A percentile compares a stretch with the other conserved stretches of the same genome.
phyloP scores from a whole-genome alignment of 2,329 filamentous ascomycete genomes.

The Xylariaceae sp. region DNA sequence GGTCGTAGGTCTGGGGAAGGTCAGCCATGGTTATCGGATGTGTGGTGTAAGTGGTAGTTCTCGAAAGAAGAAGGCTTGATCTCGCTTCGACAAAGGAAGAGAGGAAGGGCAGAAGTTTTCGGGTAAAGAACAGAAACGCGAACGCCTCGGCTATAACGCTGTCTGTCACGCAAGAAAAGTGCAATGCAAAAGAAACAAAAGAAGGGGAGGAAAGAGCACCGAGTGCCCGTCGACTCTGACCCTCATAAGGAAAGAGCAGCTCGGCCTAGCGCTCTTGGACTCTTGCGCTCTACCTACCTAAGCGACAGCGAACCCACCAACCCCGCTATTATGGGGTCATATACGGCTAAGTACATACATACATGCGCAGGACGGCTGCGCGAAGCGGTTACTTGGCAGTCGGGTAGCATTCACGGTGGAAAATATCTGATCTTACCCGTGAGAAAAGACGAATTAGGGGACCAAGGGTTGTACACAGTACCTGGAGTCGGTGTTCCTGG shows the following conservation, averaged over 20 bases:
- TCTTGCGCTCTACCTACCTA: no score
- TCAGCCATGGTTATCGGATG: conserved; percentile 39
- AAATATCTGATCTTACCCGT: no score
- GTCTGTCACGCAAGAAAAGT: background rate
- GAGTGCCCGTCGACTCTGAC: background rate
- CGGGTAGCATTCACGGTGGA: no score
- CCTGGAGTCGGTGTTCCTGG: no score
- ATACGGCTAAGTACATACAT: background rate
- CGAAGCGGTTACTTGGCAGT: no score
- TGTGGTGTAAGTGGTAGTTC: background rate
- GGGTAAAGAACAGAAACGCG: background rate
- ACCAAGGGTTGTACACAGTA: no score
- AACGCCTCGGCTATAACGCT: background rate
- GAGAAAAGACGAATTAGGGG: no score
- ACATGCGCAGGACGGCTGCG: background rate
- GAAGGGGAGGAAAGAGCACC: background rate
- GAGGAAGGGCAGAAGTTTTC: background rate
- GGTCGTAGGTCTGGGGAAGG: conserved; percentile 55
- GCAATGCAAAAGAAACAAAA: background rate
- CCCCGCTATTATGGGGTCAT: background rate
- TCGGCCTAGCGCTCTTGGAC: no score
- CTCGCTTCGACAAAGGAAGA: background rate
- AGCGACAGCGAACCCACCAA: background rate
- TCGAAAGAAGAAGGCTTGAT: background rate
- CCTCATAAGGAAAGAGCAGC: background rate